Conservation (phyloP, 2,329 filamentous ascomycete species). For the Didymella pomorum region DNA sequence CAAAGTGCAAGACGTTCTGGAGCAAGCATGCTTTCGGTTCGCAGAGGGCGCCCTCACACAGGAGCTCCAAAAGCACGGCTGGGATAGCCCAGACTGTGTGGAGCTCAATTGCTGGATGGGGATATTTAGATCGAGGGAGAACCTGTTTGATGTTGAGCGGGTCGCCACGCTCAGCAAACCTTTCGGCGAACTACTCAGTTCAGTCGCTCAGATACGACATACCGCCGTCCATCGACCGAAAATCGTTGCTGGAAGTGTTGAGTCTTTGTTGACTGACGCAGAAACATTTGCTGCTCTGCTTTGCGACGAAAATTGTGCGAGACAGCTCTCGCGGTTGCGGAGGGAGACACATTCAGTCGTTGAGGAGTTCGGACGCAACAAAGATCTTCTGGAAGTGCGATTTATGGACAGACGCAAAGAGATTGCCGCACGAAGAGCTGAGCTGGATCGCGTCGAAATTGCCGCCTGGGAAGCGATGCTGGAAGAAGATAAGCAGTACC, state of each 20-base stretch:
- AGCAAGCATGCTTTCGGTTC: slow-evolving; percentile 1
- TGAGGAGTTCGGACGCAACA: slow-evolving; percentile 8
- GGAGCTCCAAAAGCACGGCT: neutral
- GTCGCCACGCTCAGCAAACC: neutral
- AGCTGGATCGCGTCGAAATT: slow-evolving; percentile 1
- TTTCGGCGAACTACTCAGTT: neutral
- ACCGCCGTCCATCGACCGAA: slow-evolving; percentile 3
- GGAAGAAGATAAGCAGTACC: slow-evolving; percentile 3
- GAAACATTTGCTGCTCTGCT: slow-evolving; percentile 3
- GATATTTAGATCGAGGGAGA: neutral
- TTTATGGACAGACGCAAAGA: slow-evolving; percentile 3
- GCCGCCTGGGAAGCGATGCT: slow-evolving; percentile 4
- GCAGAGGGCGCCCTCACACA: neutral
- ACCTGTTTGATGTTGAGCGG: neutral
- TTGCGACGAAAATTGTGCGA: neutral
- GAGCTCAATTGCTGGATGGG: slow-evolving; percentile 4
- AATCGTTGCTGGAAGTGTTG: neutral
- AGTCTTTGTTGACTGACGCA: slow-evolving; percentile 1
- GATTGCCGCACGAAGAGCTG: slow-evolving; percentile 4
- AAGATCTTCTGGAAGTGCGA: slow-evolving; percentile 2
- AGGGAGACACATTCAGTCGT: slow-evolving; percentile 4
- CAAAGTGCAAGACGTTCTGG: slow-evolving; percentile 1
- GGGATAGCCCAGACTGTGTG: slow-evolving; percentile 4
- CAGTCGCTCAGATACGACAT: slow-evolving; percentile 4
- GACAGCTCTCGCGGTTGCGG: slow-evolving; percentile 1